Conservation (phyloP, 2,329 filamentous ascomycete species). For the Talaromyces rugulosus region DNA sequence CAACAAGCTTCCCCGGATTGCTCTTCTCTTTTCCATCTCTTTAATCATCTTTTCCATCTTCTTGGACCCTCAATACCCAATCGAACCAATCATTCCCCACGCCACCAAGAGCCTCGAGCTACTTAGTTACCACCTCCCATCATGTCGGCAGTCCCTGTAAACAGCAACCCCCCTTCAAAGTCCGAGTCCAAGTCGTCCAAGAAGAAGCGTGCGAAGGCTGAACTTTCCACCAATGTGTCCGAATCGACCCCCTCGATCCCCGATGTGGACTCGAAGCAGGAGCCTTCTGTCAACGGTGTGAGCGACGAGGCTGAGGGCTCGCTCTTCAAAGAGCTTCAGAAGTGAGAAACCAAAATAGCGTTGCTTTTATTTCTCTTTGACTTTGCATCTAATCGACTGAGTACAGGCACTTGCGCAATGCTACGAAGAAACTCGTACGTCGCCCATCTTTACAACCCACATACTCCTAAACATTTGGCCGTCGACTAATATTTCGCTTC, state of each 20-base stretch:
- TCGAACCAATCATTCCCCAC: background rate
- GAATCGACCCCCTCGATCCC: slow-evolving; percentile 22
- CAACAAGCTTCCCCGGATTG: background rate
- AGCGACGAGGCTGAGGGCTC: slow-evolving; percentile 61
- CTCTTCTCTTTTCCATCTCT: background rate
- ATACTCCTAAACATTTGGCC: background rate
- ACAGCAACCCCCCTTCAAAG: slow-evolving; percentile 60
- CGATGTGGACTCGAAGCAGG: slow-evolving; percentile 17
- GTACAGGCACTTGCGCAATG: slow-evolving; percentile 77
- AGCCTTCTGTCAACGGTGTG: slow-evolving; percentile 48
- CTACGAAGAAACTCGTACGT: slow-evolving; percentile 90
- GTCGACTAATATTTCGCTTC: slow-evolving; percentile 17
- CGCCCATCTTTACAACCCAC: background rate
- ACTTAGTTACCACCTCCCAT: slow-evolving; percentile 14
- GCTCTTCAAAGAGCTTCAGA: slow-evolving; percentile 84
- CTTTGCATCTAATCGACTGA: background rate
- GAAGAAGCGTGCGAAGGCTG: slow-evolving; percentile 54
- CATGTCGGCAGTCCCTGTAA: slow-evolving; percentile 61
- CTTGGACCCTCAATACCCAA: background rate
- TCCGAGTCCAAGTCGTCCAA: slow-evolving; percentile 62
- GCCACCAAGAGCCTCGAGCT: background rate
- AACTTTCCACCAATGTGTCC: slow-evolving; percentile 47
- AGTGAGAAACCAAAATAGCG: slow-evolving; percentile 54
- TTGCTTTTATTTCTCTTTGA: background rate
- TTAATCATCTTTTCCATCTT: background rate